Conservation (phyloP, 352 stramenopile species). For the Phytophthora parvispora region DNA sequence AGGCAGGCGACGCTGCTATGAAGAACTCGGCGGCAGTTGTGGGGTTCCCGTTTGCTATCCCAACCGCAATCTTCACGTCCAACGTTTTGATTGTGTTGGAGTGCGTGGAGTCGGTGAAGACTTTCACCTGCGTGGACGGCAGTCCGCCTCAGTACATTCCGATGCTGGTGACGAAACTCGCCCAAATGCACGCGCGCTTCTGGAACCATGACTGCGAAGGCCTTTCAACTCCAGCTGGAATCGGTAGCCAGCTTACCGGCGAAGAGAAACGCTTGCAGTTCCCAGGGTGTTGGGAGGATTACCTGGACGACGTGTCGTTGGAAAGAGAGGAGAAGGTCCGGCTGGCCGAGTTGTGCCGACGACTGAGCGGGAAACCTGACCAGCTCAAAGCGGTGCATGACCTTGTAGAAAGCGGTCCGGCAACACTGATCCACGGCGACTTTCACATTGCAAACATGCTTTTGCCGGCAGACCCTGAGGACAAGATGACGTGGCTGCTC, state of each 20-base stretch:
- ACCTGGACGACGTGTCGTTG: conserved; percentile 61
- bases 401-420: conserved; percentile 56
- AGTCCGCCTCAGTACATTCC: conserved; percentile 60
- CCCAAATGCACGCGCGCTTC: conserved; percentile 72
- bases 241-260: conserved; percentile 71
- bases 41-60: conserved; percentile 69
- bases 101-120: conserved; percentile 55
- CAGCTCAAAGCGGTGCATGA: conserved; percentile 59
- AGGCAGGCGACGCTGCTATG: conserved; percentile 19
- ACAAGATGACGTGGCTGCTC: conserved; percentile 67
- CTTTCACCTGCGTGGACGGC: conserved; percentile 72
- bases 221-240: conserved; percentile 64
- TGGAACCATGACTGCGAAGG: conserved; percentile 57
- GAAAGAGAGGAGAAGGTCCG: conserved; percentile 30
- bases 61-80: conserved; percentile 68
- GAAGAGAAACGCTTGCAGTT: conserved; percentile 78
- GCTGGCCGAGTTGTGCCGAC: conserved; percentile 54
- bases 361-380: conserved; percentile 50
- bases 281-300: conserved; percentile 60
- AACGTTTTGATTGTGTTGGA: conserved; percentile 80
- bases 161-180: conserved; percentile 59
- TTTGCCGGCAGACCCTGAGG: conserved; percentile 38
- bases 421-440: conserved; percentile 82
- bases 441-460: conserved; percentile 88
- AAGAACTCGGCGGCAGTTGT: conserved; percentile 23